Evolutionary conservation across 768 basidiomycete genomes (phyloP), one percentile per base, ranked within the genome.

Genomic region (Boletus sp.): DNA sequence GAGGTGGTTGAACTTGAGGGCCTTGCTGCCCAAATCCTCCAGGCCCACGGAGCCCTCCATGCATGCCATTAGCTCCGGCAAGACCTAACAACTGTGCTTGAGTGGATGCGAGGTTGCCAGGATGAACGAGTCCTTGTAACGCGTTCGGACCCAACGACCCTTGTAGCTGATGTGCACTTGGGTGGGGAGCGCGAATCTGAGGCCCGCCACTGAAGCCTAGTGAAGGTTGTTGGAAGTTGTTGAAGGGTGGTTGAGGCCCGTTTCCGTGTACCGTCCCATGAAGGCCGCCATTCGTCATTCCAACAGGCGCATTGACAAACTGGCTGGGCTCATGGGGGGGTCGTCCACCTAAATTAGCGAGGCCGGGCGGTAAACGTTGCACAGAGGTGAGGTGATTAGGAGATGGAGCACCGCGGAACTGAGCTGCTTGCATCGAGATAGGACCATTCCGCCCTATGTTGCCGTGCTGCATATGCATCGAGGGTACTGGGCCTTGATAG

Each of bases 321-420:
- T 89, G 90, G 9, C 79, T 78, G 20, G 87, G 83, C 50, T 92
- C 90, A 61, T 90, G 89, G 3, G 90, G 90, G 24, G 89, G 90
- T 7, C 90, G 84, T 42, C 83, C 89, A 30, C 90, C 91, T 18
- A 92, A 80, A 64, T 91, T 91, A 12, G 90, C 90, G 39, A 92
- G 76, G 33, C 90, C 90, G 15, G 89, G 89, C 12, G 90, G 90
- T 35, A 92, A 73, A 42, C 89, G 82, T 65, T 87, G 87, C 40
- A 75, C 73, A 35, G 75, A 75, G 40, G 78, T 74, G 41, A 82
- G 66, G 24, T 79, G 68, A 60, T 75, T 81, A 4, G 89, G 88
- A 28, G 89, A 89, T 11, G 84, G 83, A 17, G 81, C 87, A 52
- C 85, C 85, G 20, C 90, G 87, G 73, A 80, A 89, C 44, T 84